Percentiles rank a stretch among this genome's conserved stretches.
These are phyloP conservation scores for Fusarium torreyae DNA, from an alignment of 2,329 filamentous ascomycete genomes.

Conservation along the genomic window DNA sequence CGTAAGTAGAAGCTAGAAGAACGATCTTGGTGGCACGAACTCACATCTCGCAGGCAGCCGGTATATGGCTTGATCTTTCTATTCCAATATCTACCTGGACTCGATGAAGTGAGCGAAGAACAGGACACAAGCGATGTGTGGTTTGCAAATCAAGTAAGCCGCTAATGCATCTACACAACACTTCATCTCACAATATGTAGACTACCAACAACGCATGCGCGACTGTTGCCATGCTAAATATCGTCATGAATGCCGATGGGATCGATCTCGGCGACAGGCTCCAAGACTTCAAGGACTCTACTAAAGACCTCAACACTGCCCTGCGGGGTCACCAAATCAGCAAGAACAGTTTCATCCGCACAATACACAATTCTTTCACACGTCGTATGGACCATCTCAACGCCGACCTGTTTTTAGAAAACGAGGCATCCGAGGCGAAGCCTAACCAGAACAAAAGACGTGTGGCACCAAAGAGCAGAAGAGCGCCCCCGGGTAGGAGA, in stretches of 20 bases:
- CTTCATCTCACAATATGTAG: conserved; percentile 58
- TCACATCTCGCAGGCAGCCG: conserved; percentile 69
- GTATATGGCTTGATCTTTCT: conserved; percentile 92
- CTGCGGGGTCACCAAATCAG: conserved; percentile 83
- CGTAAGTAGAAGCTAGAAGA: conserved; percentile 60
- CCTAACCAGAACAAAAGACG: conserved; percentile 55
- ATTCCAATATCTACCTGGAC: conserved; percentile 76
- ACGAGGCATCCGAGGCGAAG: conserved; percentile 63
- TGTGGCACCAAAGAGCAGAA: conserved; percentile 55
- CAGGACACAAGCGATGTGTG: conserved; percentile 76
- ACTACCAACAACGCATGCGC: conserved; percentile 89
- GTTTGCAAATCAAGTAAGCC: conserved; percentile 89
- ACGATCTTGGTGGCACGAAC: background rate
- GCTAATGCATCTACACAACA: background rate
- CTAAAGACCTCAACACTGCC: conserved; percentile 76
- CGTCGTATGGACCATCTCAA: conserved; percentile 82
- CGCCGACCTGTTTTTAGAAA: conserved; percentile 76
- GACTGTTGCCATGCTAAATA: conserved; percentile 93
- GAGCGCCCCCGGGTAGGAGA: conserved; percentile 51
- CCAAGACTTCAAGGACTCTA: conserved; percentile 79
- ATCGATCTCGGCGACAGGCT: conserved; percentile 80
- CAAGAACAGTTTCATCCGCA: conserved; percentile 81
- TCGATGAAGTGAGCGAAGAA: conserved; percentile 67
- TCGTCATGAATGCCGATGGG: conserved; percentile 84
- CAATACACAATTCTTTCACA: conserved; percentile 90